These are phyloP conservation scores for Vanrija humicola DNA, from an alignment of 1,284 basidiomycete species.

Conservation along the genomic window DNA sequence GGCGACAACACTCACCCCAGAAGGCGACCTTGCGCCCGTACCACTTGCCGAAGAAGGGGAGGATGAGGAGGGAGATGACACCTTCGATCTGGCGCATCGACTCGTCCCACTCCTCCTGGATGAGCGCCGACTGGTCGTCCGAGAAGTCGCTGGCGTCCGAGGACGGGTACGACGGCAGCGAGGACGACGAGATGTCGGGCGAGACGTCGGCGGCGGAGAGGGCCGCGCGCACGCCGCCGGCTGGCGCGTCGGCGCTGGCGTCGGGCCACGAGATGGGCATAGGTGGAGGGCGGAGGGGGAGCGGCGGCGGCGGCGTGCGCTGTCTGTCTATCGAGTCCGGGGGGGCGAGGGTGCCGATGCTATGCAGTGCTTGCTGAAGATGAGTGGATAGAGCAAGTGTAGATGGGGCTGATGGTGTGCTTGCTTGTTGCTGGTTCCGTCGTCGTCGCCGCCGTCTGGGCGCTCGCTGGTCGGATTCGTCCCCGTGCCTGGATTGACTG, in stretches of 20 bases:
- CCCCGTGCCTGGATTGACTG: not conserved
- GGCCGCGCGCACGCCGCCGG: conserved; percentile 2
- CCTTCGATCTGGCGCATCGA: conserved; percentile 76
- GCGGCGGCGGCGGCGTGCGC: not conserved
- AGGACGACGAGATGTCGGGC: conserved; percentile 20
- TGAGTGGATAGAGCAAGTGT: too few species aligned
- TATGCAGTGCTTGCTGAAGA: not conserved
- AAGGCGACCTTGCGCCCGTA: conserved; percentile 78
- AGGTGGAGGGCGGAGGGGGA: not conserved
- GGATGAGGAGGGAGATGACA: conserved; percentile 69
- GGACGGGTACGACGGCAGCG: conserved; percentile 43
- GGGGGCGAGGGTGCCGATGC: not conserved
- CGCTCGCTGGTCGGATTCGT: too few species aligned
- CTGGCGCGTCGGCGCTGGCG: not conserved
- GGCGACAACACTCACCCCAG: conserved; percentile 60
- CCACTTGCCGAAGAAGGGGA: conserved; percentile 85
- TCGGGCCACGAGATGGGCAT: conserved; percentile 39
- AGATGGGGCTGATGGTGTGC: too few species aligned
- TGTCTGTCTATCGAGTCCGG: too few species aligned
- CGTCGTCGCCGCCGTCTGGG: too few species aligned
- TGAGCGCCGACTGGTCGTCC: conserved; percentile 63
- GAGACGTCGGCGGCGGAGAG: conserved; percentile 12
- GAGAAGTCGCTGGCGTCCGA: conserved; percentile 54
- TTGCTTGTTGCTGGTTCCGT: too few species aligned
- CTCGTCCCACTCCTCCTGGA: conserved; percentile 89